Conservation (phyloP, 2,329 filamentous ascomycete genomes). For the Metarhizium album region DNA sequence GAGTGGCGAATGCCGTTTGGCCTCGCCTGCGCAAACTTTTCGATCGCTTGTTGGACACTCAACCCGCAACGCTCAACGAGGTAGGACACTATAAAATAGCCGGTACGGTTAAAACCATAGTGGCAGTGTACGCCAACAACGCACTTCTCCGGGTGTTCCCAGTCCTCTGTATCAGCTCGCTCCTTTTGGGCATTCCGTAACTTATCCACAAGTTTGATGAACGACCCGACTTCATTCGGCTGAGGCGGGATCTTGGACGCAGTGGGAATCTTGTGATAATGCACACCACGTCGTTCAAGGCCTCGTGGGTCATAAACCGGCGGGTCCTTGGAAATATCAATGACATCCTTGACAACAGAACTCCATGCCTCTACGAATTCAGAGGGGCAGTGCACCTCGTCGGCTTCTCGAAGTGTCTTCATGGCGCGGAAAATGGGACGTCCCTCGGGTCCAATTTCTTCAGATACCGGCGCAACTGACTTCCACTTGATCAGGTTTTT, state of each 20-base stretch:
- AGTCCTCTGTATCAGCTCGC: slow-evolving; percentile 26
- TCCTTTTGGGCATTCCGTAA: slow-evolving; percentile 43
- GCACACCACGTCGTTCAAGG: slow-evolving; percentile 54
- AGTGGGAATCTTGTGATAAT: slow-evolving; percentile 80
- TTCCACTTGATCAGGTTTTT: slow-evolving; percentile 94
- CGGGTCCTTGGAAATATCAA: slow-evolving; percentile 85
- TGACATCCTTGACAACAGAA: slow-evolving; percentile 57
- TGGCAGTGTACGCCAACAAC: slow-evolving; percentile 85
- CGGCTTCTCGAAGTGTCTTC: slow-evolving; percentile 86
- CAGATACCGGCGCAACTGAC: slow-evolving; percentile 64
- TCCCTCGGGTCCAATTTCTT: slow-evolving; percentile 49
- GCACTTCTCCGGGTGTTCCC: slow-evolving; percentile 24
- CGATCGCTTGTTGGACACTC: slow-evolving; percentile 64
- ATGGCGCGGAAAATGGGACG: slow-evolving; percentile 68
- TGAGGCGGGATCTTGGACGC: slow-evolving; percentile 81
- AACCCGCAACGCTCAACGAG: slow-evolving; percentile 72
- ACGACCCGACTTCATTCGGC: slow-evolving; percentile 39
- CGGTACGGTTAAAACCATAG: slow-evolving; percentile 91
- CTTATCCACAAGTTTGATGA: slow-evolving; percentile 46
- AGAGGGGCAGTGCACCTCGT: slow-evolving; percentile 68
- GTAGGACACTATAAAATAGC: slow-evolving; percentile 83
- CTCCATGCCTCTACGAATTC: slow-evolving; percentile 61
- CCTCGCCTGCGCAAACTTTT: slow-evolving; percentile 60
- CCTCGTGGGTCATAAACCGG: slow-evolving; percentile 77
- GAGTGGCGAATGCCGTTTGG: slow-evolving; percentile 80